phyloP scores from a whole-genome alignment of 148 eudicot species.

The Polygonum aviculare region DNA sequence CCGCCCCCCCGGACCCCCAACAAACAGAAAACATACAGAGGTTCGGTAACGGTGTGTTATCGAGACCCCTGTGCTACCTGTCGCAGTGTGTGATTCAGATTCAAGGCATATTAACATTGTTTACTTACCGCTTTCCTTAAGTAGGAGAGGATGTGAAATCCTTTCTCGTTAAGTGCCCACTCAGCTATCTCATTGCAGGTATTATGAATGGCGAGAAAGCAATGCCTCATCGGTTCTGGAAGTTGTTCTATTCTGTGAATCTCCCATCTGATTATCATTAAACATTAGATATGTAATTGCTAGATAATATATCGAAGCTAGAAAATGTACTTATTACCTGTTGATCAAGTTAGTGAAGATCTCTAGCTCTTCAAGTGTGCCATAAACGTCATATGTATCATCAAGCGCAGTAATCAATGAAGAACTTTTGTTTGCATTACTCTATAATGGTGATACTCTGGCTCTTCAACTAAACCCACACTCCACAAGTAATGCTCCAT shows the following conservation, averaged over 20 bases:
- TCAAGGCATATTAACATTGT: no score
- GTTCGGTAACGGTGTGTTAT: no score
- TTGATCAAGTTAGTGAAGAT: neutral
- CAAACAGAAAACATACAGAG: no score
- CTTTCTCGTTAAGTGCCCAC: neutral
- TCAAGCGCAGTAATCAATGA: neutral
- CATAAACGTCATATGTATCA: conserved; percentile 2
- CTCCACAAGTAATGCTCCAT: conserved; percentile 2
- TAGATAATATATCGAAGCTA: no score
- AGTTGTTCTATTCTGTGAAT: neutral
- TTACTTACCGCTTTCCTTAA: neutral
- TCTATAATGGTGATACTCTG: neutral
- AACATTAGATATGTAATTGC: neutral
- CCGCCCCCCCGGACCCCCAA: no score
- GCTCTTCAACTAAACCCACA: neutral
- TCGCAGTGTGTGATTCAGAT: no score
- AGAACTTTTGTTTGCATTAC: neutral
- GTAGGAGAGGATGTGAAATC: neutral
- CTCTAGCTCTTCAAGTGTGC: neutral
- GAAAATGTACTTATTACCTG: neutral
- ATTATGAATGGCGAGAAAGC: neutral
- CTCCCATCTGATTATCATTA: neutral
- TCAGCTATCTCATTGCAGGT: neutral
- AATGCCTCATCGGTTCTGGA: neutral
- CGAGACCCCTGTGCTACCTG: no score